Base-by-base conservation (phyloP, 306 rosid genomes). In the Begonia fuchsioides region DNA sequence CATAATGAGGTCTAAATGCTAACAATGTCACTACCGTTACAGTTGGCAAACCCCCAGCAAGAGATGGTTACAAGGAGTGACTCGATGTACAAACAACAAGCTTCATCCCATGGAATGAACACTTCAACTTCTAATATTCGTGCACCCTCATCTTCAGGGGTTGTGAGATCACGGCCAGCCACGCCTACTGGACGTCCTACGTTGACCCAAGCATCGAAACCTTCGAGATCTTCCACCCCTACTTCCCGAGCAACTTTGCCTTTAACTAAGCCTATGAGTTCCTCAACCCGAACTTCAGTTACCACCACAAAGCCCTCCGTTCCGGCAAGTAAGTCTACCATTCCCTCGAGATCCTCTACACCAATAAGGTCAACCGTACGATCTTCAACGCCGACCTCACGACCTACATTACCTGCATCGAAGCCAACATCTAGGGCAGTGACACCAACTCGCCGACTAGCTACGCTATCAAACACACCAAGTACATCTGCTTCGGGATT, bases 361-460 rank as follows among this genome's bases (percentile, higher is more conserved):
- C 92, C 96, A 11, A 66, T 72, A 54, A 75, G 94, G 63, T 62
- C 94, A 32, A 58, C 62, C 2, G 69, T 82, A 51, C 77, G 96
- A 75, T 83, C 96, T 38, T 80, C 93, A 60, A 87, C 96, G 43
- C 94, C 94, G 71, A n/a, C n/a, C n/a, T n/a, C n/a, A n/a, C n/a
- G n/a, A n/a, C n/a, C n/a, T n/a, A n/a, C n/a, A n/a, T n/a, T 80
- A 50, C 87, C 96, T 60, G 68, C 92, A 19, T 69, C 94, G 44
- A 83, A 79, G 68, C 57, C 96, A 39, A 61, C 74, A 54, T 73
- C 94, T 18, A 77, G 96, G 67, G 80, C 96, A 41, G 55, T 94
- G 59, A 87, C 96, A 55, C 96, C 96, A 39, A 87, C 85, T 63
- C 79, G 94, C 26, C 76, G 86, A 55, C 79, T 87, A 13, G 65